These are phyloP conservation scores for Leucocoprinus sp. DNA, from an alignment of 768 basidiomycete genomes.

Conservation along the genomic window DNA sequence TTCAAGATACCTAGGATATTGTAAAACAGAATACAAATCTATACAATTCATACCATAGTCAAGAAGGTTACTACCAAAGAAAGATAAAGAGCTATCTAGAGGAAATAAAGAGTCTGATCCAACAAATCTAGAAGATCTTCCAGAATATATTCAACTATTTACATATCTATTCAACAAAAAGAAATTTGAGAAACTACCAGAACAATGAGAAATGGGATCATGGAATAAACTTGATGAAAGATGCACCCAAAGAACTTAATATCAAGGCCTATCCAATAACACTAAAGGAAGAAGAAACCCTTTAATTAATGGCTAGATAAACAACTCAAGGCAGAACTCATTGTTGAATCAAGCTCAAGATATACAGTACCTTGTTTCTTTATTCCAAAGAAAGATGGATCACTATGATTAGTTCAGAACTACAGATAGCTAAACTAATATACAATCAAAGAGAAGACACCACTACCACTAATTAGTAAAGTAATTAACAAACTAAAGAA, in stretches of 20 bases:
- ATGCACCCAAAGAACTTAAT: background rate
- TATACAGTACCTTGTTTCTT: background rate
- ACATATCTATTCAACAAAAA: background rate
- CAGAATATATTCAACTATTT: background rate
- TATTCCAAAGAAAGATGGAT: background rate
- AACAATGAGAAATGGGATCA: conserved; percentile 13
- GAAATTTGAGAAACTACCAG: background rate
- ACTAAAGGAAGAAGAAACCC: background rate
- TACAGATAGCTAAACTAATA: conserved; percentile 12
- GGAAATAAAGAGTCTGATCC: background rate
- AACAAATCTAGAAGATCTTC: background rate
- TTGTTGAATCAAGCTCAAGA: background rate
- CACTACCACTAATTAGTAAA: background rate
- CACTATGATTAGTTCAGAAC: background rate
- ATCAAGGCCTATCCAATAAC: background rate
- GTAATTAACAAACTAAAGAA: conserved; percentile 20
- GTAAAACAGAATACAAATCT: too few relatives aligned
- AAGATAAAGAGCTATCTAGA: background rate
- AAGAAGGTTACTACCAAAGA: too few relatives aligned
- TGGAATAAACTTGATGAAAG: background rate
- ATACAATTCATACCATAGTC: too few relatives aligned
- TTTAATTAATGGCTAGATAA: conserved; percentile 17
- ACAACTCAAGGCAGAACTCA: background rate
- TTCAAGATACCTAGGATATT: too few relatives aligned
- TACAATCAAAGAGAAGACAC: conserved; percentile 16